These are phyloP conservation scores for Cyclocybe aegerita DNA, from an alignment of 768 basidiomycete species.

Conservation along the genomic window DNA sequence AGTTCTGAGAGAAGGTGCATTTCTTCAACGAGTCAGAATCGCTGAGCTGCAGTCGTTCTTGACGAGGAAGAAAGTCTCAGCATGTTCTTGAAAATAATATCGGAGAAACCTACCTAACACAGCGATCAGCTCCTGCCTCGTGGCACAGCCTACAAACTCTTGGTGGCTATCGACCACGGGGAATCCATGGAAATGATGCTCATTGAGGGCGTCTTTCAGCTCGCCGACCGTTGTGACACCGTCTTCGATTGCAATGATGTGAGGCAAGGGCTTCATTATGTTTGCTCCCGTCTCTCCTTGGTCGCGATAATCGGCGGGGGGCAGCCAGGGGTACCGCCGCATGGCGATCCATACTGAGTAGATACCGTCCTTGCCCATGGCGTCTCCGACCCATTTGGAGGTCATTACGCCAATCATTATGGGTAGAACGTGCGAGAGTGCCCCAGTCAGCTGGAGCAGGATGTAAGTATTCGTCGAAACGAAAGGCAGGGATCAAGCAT, in stretches of 20 bases:
- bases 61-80: not conserved
- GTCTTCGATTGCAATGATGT: constrained; percentile 55
- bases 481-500: not conserved
- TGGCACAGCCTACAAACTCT: constrained; percentile 60
- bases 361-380: constrained; percentile 66
- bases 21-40: constrained; percentile 26
- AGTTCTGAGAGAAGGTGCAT: constrained; percentile 42
- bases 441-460: constrained; percentile 61
- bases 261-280: constrained; percentile 54
- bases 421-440: constrained; percentile 76
- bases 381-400: constrained; percentile 76
- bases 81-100: not conserved
- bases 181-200: constrained; percentile 58
- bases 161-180: constrained; percentile 53
- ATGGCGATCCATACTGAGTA: constrained; percentile 74
- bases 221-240: constrained; percentile 45
- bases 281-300: constrained; percentile 59
- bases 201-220: constrained; percentile 47
- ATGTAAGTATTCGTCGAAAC: constrained; percentile 1
- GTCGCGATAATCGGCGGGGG: constrained; percentile 64
- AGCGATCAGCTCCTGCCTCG: constrained; percentile 49
- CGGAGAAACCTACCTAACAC: constrained; percentile 31
- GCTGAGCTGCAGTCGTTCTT: constrained; percentile 27
- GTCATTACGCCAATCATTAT: constrained; percentile 82
- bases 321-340: constrained; percentile 70